Evolutionary conservation across 2,329 filamentous ascomycete genomes (phyloP), one percentile per base, ranked within the genome.

Genomic region (Fusarium torreyae): DNA sequence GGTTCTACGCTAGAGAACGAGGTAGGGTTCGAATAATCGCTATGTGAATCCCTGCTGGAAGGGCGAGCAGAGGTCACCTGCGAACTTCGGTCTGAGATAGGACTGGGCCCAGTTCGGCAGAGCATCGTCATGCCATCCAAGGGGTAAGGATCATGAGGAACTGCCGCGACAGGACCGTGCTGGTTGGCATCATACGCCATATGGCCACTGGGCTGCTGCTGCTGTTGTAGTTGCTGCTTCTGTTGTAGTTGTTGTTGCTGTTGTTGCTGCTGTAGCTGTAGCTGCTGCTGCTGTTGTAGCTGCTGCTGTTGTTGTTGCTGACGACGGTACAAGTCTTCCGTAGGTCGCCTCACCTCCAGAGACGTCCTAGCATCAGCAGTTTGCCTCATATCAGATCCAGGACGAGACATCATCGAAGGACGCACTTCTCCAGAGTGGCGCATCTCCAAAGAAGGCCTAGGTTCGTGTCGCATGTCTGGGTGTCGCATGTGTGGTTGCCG

Each of bases 91-190:
- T 94, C 80, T 81, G 88, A 81, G 17, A 77, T 75, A 39, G 91
- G 87, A 6, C 90, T 92, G 44, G 92, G 87, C 7, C 90, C 92
- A 39, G 92, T 90, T 63, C 94, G 90, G 80, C 95, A 98, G 67
- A 98, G 91, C 88, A 98, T 97, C 0, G 95, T 98, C 94, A 98
- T 98, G 6, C 94, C 95, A 77, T 98, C 95, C 79, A 92, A 89
- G 0, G 95, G 94, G 77, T 98, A 98, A 11, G 96, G 94, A 73
- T 98, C 97, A 74, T 98, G 94, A 15, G 95, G 94, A 4, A 97
- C 88, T 15, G 88, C 81, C 6, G 89, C 85, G 63, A 93, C 88
- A 24, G 90, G 86, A 5, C 86, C 87, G 48, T 81, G 77, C 68
- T 94, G 90, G 57, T 82, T 83, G 39, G 78, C 71, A 61, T 89